phyloP scores from a whole-genome alignment of 768 basidiomycete genomes.

The Coprinopsis cinerea region DNA sequence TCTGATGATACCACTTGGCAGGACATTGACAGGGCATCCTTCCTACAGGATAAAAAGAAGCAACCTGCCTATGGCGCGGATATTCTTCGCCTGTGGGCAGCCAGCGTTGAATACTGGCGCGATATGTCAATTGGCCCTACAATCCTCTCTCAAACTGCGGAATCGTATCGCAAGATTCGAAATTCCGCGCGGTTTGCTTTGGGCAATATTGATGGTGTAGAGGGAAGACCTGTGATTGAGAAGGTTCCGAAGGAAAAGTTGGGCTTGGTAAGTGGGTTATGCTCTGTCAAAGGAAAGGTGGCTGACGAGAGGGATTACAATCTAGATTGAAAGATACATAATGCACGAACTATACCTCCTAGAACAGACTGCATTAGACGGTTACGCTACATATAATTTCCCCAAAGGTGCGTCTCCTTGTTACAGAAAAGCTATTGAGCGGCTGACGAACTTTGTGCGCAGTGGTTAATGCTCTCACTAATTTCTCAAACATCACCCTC shows the following conservation, averaged over 20 bases:
- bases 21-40: constrained; percentile 5
- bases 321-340: constrained; percentile 79
- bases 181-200: constrained; percentile 85
- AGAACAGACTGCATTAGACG: constrained; percentile 59
- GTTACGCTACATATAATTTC: constrained; percentile 74
- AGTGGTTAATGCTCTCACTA: constrained; percentile 70
- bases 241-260: constrained; percentile 43
- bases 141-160: constrained; percentile 67
- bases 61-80: constrained; percentile 83
- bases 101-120: constrained; percentile 82
- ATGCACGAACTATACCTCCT: constrained; percentile 78
- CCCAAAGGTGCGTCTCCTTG: constrained; percentile 54
- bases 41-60: constrained; percentile 59
- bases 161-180: constrained; percentile 76
- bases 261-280: constrained; percentile 49
- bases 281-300: not conserved
- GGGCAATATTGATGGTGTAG: constrained; percentile 58
- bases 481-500: constrained; percentile 78
- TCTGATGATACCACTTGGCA: not conserved
- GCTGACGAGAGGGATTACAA: not conserved
- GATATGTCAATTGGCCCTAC: constrained; percentile 84
- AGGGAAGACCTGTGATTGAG: constrained; percentile 22
- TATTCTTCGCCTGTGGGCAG: constrained; percentile 85
- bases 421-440: constrained; percentile 3
- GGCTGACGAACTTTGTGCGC: not conserved